A percentile compares a stretch with the other conserved stretches of the same genome.
These are phyloP conservation scores for Globisporangium irregulare DNA, from an alignment of 352 stramenopile species.

Conservation along the genomic window DNA sequence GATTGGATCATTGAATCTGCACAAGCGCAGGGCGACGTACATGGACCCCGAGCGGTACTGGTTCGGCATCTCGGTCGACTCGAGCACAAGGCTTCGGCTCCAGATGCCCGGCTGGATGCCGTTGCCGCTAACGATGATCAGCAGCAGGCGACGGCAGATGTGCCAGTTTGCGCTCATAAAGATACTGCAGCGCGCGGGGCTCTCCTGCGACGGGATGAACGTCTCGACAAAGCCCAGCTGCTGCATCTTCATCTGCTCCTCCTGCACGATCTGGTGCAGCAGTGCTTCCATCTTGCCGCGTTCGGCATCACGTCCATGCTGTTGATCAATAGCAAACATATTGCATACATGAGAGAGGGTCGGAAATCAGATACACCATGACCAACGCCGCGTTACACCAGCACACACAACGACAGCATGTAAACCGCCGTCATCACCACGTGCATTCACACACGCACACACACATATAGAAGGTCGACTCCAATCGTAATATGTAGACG, in stretches of 20 bases:
- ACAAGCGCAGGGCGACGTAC: slow-evolving; percentile 17
- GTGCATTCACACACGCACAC: not conserved
- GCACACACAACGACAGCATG: not conserved
- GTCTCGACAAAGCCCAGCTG: slow-evolving; percentile 82
- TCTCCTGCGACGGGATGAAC: slow-evolving; percentile 70
- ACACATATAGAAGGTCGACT: not conserved
- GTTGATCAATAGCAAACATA: not conserved
- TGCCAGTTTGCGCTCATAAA: slow-evolving; percentile 86
- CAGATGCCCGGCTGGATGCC: slow-evolving; percentile 85
- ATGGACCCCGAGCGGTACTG: slow-evolving; percentile 84
- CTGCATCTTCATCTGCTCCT: slow-evolving; percentile 85
- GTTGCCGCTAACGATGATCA: slow-evolving; percentile 81
- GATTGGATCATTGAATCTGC: not conserved
- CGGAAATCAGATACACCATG: not conserved
- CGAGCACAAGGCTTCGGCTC: slow-evolving; percentile 80
- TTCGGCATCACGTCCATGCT: slow-evolving; percentile 27
- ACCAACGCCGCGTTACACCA: not conserved
- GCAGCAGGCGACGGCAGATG: slow-evolving; percentile 65
- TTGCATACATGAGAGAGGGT: not conserved
- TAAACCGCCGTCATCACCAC: not conserved
- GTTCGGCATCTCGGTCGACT: slow-evolving; percentile 59
- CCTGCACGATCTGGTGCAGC: slow-evolving; percentile 81
- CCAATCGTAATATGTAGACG: not conserved
- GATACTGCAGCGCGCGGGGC: slow-evolving; percentile 63
- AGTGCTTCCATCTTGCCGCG: slow-evolving; percentile 73